Conservation (phyloP, 257 asterid genomes). For the Solanum peruvianum region DNA sequence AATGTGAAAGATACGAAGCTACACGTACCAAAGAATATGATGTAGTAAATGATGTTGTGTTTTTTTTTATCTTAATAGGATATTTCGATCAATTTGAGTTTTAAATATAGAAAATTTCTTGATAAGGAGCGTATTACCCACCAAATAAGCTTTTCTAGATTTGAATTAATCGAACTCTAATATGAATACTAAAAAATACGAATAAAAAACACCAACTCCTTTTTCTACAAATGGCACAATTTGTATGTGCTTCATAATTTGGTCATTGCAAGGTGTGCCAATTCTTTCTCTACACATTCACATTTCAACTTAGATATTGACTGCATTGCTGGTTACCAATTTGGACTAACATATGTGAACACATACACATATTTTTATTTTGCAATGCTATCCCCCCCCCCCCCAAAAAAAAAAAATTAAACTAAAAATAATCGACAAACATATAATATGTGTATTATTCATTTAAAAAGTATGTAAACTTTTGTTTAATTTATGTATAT, state of each 20-base stretch:
- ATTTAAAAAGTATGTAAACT: neutral
- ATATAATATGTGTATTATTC: neutral
- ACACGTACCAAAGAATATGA: too few relatives aligned
- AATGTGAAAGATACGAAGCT: too few relatives aligned
- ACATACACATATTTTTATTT: neutral
- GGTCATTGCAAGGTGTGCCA: neutral
- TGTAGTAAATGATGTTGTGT: too few relatives aligned
- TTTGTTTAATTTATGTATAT: neutral
- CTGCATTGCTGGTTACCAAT: neutral
- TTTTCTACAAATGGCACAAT: neutral
- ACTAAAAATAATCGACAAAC: neutral
- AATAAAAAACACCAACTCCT: too few relatives aligned
- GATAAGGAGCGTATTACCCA: too few relatives aligned
- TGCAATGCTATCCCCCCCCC: too few relatives aligned
- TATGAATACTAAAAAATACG: accelerated
- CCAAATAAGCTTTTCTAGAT: too few relatives aligned
- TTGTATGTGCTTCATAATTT: neutral
- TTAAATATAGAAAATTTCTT: too few relatives aligned
- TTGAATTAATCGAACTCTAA: too few relatives aligned
- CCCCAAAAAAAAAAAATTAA: too few relatives aligned
- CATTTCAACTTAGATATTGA: neutral
- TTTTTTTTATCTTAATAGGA: neutral
- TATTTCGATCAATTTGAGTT: too few relatives aligned
- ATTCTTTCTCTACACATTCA: neutral
- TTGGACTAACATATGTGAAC: neutral